Evolutionary conservation across 805 yeast genomes (phyloP), one percentile per base, ranked within the genome.

Genomic region (Ogataea neopini): DNA sequence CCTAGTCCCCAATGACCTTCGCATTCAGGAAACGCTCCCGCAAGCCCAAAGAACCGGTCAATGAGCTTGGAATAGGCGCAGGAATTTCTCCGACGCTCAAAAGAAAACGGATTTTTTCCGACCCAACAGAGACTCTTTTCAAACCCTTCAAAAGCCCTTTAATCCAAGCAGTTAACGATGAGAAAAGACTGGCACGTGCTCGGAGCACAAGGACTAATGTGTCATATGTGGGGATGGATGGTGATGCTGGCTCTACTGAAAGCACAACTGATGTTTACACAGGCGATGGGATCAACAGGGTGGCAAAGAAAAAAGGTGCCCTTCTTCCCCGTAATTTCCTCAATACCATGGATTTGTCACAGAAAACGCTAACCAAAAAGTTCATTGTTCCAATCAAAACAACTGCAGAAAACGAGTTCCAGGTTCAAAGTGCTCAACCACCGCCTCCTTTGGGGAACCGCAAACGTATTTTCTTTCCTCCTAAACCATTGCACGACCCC

Each of bases 401-500:
- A 30, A 62, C 61, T 20, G 67, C 67, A 43, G 67, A 65, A 29
- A 66, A 69, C 37, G 69, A 64, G 37, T 61, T 63, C 41, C 54
- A 58, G 3, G 19, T 49, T 37, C 20, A 52, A 37, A 49, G 59
- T 55, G 41, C 67, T 13, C 64, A 73, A 41, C 76, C 90, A 1
- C 77, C 90, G 0, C 91, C 96, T 0, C 87, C 96, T 0, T 71
- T 92, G 50, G 99, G 99, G 0, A 89, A 90, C 48, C 79, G 85
- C 52, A 78, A 85, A 32, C 79, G 81, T 52, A 77, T 81, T 1
- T 72, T 79, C 1, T 68, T 88, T 44, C 86, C 88, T n/a, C 96
- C 98, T 3, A 71, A 90, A 48, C 95, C 99, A 1, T 73, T 94
- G n/a, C 95, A 92, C 63, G 99, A 94, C 68, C 99, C 99, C 0